These are phyloP conservation scores for Pontederia crassipes DNA, from an alignment of 176 grass and related monocot genomes.

Conservation along the genomic window DNA sequence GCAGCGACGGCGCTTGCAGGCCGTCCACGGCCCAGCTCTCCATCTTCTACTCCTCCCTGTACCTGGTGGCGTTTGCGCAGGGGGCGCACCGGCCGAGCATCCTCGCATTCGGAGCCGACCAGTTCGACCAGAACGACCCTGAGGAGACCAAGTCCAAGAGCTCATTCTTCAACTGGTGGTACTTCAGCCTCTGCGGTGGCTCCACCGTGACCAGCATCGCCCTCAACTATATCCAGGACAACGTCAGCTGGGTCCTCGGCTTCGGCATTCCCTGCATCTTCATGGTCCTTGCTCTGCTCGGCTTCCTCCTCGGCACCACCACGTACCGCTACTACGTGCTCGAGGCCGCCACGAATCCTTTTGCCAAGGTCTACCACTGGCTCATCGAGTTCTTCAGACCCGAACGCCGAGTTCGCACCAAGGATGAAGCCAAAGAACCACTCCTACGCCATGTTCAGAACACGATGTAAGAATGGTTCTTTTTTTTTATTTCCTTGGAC, in stretches of 20 bases:
- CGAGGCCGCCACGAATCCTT: neutral
- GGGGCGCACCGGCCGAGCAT: slow-evolving; percentile 65
- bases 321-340: slow-evolving; percentile 13
- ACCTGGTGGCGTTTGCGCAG: slow-evolving; percentile 56
- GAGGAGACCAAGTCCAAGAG: slow-evolving; percentile 18
- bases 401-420: neutral
- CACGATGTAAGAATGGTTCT: no score
- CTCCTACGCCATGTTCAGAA: no score
- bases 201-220: slow-evolving; percentile 19
- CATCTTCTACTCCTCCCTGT: slow-evolving; percentile 63
- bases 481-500: no score
- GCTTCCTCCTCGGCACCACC: slow-evolving; percentile 32
- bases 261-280: slow-evolving; percentile 68
- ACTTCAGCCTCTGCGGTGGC: slow-evolving; percentile 41
- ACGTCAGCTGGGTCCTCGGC: slow-evolving; percentile 68
- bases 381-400: no score
- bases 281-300: slow-evolving; percentile 25
- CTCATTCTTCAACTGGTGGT: slow-evolving; percentile 77
- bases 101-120: slow-evolving; percentile 74
- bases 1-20: slow-evolving; percentile 15
- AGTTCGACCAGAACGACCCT: slow-evolving; percentile 35
- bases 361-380: no score
- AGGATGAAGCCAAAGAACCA: neutral
- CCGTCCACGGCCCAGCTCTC: slow-evolving; percentile 31
- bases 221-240: slow-evolving; percentile 74